Conservation (phyloP, 1,139 yeast species). For the Pichia sp. region DNA sequence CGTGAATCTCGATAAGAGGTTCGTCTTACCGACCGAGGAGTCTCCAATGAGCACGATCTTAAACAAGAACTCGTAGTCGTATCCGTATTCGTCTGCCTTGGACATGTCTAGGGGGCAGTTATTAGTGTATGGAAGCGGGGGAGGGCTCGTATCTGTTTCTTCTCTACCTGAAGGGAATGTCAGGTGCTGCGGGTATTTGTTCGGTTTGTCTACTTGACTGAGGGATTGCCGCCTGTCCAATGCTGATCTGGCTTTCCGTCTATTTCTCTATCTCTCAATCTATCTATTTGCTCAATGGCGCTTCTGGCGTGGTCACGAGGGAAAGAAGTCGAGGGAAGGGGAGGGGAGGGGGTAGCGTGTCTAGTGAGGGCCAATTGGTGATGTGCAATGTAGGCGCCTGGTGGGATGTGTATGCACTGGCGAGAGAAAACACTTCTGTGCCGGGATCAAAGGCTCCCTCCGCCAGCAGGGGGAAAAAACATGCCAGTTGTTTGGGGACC, state of each 20-base stretch:
- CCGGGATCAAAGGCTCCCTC: not conserved
- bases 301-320: too few species aligned
- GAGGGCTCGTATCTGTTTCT: too few species aligned
- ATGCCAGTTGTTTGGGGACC: not conserved
- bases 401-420: not conserved
- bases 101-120: constrained; percentile 14
- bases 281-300: too few species aligned
- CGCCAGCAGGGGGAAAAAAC: not conserved
- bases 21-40: constrained; percentile 96
- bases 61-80: constrained; percentile 93
- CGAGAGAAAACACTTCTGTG: not conserved
- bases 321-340: too few species aligned
- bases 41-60: constrained; percentile 96
- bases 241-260: too few species aligned
- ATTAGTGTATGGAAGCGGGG: too few species aligned
- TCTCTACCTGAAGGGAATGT: not conserved
- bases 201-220: too few species aligned
- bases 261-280: too few species aligned
- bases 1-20: constrained; percentile 87
- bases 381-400: too few species aligned
- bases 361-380: too few species aligned
- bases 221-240: too few species aligned
- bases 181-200: not conserved
- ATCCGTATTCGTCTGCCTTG: constrained; percentile 64
- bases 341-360: too few species aligned